A percentile compares a stretch with the other conserved stretches of the same genome.
These are phyloP conservation scores for Arabidopsis arenosa DNA, from an alignment of 345 rosid genomes.

Conservation along the genomic window DNA sequence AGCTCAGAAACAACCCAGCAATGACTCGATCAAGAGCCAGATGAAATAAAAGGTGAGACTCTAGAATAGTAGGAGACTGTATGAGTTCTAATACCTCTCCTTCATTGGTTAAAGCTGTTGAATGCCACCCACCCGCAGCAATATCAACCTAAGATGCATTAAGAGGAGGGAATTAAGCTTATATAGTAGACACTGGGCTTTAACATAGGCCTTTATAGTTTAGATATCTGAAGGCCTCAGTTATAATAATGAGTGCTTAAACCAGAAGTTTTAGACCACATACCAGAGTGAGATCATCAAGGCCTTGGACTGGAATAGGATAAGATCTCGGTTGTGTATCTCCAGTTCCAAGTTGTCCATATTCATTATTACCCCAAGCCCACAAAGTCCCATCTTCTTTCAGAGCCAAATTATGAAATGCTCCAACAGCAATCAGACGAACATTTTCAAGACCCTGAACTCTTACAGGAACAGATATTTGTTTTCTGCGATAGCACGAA, in stretches of 20 bases:
- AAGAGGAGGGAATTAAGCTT: conserved; percentile 6
- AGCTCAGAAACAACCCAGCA: conserved; percentile 13
- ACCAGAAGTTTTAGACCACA: conserved; percentile 35
- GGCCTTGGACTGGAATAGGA: conserved; percentile 90
- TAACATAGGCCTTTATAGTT: neutral
- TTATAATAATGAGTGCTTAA: neutral
- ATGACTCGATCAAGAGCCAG: conserved; percentile 14
- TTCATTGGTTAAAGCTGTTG: conserved; percentile 80
- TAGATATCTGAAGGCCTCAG: neutral
- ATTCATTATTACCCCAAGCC: conserved; percentile 99
- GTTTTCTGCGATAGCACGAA: conserved; percentile 65
- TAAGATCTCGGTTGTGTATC: conserved; percentile 99
- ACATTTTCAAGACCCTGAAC: conserved; percentile 98
- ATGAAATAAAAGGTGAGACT: neutral
- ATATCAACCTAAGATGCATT: conserved; percentile 77
- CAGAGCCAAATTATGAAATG: conserved; percentile 97
- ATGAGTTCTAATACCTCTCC: conserved; percentile 68
- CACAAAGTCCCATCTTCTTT: conserved; percentile 90
- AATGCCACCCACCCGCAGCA: conserved; percentile 99
- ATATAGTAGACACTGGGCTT: neutral
- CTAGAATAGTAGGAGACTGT: neutral
- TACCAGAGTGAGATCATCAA: conserved; percentile 82
- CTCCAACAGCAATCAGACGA: conserved; percentile 90
- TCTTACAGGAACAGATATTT: conserved; percentile 93
- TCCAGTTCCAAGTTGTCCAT: conserved; percentile 99